Evolutionary conservation across 495 filamentous ascomycete species (phyloP).

Genomic region (Xylaria telfairii): DNA sequence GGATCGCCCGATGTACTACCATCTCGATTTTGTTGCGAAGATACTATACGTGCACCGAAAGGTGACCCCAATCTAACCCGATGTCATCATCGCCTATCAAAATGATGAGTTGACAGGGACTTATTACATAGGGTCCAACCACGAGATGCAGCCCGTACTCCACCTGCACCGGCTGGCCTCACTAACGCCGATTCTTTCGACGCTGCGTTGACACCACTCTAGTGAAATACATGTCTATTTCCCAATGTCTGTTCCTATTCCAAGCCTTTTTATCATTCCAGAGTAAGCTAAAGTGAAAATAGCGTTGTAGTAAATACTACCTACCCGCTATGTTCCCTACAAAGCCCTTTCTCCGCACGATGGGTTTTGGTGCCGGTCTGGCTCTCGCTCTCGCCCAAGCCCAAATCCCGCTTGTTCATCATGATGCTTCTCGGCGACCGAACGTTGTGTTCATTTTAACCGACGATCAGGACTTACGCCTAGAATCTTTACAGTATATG

Average conservation of each 20-base stretch:
- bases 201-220: not conserved
- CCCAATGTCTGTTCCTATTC: not conserved
- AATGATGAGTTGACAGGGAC: constrained; percentile 18
- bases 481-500: constrained; percentile 62
- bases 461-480: constrained; percentile 65
- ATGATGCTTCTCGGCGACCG: constrained; percentile 25
- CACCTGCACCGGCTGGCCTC: not conserved
- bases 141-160: not conserved
- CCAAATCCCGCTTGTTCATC: constrained; percentile 12
- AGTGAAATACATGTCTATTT: not conserved
- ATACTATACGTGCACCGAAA: not conserved
- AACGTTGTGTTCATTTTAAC: constrained; percentile 61
- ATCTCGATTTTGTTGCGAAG: not conserved
- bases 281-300: not conserved
- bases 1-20: not conserved
- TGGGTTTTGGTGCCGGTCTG: not conserved
- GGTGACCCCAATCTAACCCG: not conserved
- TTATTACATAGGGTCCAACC: not conserved
- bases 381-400: constrained; percentile 5
- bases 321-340: constrained; percentile 3
- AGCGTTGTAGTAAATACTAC: not conserved
- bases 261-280: not conserved
- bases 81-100: constrained; percentile 13
- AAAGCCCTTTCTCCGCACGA: not conserved
- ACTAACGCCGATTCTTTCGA: not conserved